Percentiles rank a stretch among this genome's conserved stretches.
Evolutionary conservation across 345 rosid species (phyloP).

Genomic region (Gynandropsis gynandra): DNA sequence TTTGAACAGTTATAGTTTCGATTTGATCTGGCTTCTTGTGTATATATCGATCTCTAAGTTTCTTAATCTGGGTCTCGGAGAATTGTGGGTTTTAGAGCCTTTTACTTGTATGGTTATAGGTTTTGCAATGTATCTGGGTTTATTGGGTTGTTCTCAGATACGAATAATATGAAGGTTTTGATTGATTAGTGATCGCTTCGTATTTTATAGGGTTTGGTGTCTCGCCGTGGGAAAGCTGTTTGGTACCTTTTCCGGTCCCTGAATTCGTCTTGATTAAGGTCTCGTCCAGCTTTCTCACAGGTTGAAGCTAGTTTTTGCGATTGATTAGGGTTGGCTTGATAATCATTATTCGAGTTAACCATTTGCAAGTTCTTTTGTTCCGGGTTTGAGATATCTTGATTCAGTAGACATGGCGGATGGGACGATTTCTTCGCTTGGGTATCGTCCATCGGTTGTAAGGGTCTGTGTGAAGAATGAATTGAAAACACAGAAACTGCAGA

Average conservation of each 20-base stretch:
- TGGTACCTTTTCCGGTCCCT: conserved; percentile 20
- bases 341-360: conserved; percentile 20
- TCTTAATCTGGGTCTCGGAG: conserved; percentile 26
- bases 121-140: conserved; percentile 15
- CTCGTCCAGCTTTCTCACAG: conserved; percentile 29
- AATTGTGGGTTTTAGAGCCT: conserved; percentile 8
- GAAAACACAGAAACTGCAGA: conserved; percentile 27
- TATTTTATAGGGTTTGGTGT: conserved; percentile 27
- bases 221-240: conserved; percentile 30
- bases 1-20: background rate
- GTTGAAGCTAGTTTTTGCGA: background rate
- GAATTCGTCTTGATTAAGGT: conserved; percentile 12
- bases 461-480: conserved; percentile 34
- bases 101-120: conserved; percentile 21
- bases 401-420: conserved; percentile 58
- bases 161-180: conserved; percentile 20
- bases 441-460: conserved; percentile 37
- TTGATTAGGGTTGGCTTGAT: conserved; percentile 9
- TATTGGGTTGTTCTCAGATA: conserved; percentile 32
- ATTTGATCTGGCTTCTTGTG: conserved; percentile 21
- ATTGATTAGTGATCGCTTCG: conserved; percentile 21
- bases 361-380: conserved; percentile 4
- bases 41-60: conserved; percentile 22
- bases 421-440: conserved; percentile 50
- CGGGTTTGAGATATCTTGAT: conserved; percentile 16